Conservation (phyloP, 306 rosid species). For the Potentilla sterilis region DNA sequence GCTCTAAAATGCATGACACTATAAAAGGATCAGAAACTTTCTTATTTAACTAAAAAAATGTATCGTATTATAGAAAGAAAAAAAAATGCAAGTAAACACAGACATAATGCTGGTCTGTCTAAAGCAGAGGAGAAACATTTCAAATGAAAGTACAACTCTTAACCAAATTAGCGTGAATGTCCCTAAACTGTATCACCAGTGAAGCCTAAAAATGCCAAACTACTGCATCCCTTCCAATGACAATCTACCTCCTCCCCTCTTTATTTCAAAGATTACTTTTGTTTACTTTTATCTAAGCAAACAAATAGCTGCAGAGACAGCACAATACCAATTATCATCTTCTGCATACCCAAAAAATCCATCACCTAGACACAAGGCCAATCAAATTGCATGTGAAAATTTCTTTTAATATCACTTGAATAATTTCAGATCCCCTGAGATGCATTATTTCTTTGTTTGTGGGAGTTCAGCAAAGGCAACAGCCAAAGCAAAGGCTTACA, state of each 20-base stretch:
- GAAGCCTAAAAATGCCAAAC: neutral
- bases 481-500: neutral
- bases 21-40: conserved; percentile 73
- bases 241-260: neutral
- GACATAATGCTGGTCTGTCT: conserved; percentile 2
- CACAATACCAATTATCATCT: neutral
- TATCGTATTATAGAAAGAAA: neutral
- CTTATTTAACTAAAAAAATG: conserved; percentile 12
- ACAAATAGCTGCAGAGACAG: neutral
- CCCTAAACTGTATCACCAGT: neutral
- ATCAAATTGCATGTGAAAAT: neutral
- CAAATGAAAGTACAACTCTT: neutral
- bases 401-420: neutral
- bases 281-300: neutral
- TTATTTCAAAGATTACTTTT: neutral
- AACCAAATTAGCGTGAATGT: neutral
- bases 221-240: neutral
- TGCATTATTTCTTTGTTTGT: neutral
- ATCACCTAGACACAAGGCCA: neutral
- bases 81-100: neutral
- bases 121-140: neutral
- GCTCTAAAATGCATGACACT: conserved; percentile 99
- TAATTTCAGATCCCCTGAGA: neutral
- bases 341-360: neutral
- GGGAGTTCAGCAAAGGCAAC: neutral